phyloP scores from a whole-genome alignment of 768 basidiomycete species.

The Melanogaster broomeanus region DNA sequence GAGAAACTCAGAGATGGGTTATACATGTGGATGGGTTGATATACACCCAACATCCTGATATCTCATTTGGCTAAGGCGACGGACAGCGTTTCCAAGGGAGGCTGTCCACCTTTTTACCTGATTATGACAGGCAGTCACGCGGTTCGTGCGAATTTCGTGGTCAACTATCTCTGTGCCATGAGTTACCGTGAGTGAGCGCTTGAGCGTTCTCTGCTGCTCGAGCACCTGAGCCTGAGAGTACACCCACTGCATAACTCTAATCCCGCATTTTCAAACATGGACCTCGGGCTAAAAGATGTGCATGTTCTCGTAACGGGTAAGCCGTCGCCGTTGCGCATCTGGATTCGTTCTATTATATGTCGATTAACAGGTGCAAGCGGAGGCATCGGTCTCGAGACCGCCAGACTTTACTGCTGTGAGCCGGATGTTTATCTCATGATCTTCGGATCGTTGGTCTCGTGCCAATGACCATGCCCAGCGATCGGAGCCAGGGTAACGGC shows the following conservation, averaged over 20 bases:
- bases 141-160: constrained; percentile 5
- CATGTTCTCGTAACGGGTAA: constrained; percentile 73
- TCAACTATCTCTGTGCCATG: constrained; percentile 8
- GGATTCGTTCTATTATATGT: neutral
- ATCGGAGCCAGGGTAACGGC: constrained; percentile 73
- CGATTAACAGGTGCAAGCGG: constrained; percentile 62
- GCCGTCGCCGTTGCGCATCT: neutral
- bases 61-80: too few species aligned
- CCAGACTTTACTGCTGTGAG: constrained; percentile 56
- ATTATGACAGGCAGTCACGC: neutral
- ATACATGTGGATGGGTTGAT: too few species aligned
- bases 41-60: too few species aligned
- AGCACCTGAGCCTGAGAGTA: too few species aligned
- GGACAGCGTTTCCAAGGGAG: too few species aligned
- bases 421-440: constrained; percentile 8
- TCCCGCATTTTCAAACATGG: constrained; percentile 34
- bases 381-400: constrained; percentile 70
- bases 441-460: neutral
- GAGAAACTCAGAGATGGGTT: too few species aligned
- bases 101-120: too few species aligned
- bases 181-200: too few species aligned
- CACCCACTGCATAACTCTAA: neutral
- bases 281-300: constrained; percentile 57
- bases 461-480: constrained; percentile 39
- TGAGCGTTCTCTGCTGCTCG: too few species aligned